Evolutionary conservation across 2,329 filamentous ascomycete genomes (phyloP).

Genomic region (Fonsecaea monophora): DNA sequence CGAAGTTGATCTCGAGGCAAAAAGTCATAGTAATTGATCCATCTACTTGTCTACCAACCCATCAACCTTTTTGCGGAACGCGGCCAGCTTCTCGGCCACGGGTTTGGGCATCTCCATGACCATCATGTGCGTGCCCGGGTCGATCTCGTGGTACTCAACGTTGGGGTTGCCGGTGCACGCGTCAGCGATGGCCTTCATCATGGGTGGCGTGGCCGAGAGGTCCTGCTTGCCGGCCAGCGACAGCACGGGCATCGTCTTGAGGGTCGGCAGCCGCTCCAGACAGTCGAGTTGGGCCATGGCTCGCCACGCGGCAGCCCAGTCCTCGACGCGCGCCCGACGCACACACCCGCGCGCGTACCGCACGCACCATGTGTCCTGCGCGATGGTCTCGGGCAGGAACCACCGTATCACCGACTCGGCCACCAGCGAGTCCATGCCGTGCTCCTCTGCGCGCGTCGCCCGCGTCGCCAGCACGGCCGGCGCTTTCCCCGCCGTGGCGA

Average conservation of each 20-base stretch:
- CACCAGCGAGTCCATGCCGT: conserved; percentile 17
- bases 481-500: conserved; percentile 8
- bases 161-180: not conserved
- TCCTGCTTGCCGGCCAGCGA: conserved; percentile 15
- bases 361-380: conserved; percentile 16
- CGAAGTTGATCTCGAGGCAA: too few relatives aligned
- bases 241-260: conserved; percentile 8
- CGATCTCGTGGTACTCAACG: not conserved
- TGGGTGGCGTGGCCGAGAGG: not conserved
- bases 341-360: conserved; percentile 11
- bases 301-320: conserved; percentile 26
- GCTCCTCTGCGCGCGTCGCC: conserved; percentile 11
- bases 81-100: conserved; percentile 2
- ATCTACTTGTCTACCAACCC: not conserved
- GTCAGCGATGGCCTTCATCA: conserved; percentile 9
- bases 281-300: conserved; percentile 14
- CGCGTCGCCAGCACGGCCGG: not conserved
- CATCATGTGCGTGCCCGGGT: conserved; percentile 21
- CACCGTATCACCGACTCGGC: conserved; percentile 10
- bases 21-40: too few relatives aligned
- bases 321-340: conserved; percentile 1
- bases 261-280: not conserved
- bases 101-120: conserved; percentile 17
- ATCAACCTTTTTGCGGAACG: conserved; percentile 15
- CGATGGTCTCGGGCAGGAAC: conserved; percentile 22